Percentiles rank a stretch among this genome's conserved stretches.
These are phyloP conservation scores for Solanum pennellii DNA, from an alignment of 257 asterid genomes.

Conservation along the genomic window DNA sequence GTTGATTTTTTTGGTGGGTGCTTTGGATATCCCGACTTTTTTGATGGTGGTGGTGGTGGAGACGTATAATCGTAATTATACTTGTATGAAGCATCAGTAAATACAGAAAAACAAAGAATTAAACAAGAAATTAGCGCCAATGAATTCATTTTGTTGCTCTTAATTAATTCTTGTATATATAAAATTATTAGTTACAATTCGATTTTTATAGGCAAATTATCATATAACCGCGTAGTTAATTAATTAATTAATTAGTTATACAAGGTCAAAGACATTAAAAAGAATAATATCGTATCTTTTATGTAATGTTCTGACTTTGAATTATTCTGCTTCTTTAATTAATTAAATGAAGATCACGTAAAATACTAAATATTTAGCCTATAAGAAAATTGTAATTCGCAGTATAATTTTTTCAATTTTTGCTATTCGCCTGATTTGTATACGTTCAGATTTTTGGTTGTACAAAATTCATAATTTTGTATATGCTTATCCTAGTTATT, in stretches of 20 bases:
- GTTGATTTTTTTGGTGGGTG: not conserved
- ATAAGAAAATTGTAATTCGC: not conserved
- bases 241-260: not conserved
- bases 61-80: not conserved
- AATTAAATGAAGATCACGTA: not conserved
- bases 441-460: not conserved
- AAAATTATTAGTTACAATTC: not conserved
- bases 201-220: not conserved
- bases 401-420: fast-evolving
- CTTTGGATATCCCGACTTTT: not conserved
- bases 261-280: not conserved
- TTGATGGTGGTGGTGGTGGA: not conserved
- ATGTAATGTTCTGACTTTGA: not conserved
- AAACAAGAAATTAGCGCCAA: not conserved
- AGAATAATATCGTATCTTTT: not conserved
- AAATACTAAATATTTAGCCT: too few species aligned
- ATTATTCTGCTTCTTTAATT: not conserved
- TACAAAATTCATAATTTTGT: too few species aligned
- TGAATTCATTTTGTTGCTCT: not conserved
- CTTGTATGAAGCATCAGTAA: not conserved
- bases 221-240: not conserved
- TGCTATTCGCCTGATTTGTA: too few species aligned
- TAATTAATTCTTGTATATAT: not conserved
- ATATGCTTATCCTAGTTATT: not conserved
- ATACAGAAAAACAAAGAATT: not conserved